Evolutionary conservation across 352 stramenopile genomes (phyloP).

Genomic region (Pythium biforme): DNA sequence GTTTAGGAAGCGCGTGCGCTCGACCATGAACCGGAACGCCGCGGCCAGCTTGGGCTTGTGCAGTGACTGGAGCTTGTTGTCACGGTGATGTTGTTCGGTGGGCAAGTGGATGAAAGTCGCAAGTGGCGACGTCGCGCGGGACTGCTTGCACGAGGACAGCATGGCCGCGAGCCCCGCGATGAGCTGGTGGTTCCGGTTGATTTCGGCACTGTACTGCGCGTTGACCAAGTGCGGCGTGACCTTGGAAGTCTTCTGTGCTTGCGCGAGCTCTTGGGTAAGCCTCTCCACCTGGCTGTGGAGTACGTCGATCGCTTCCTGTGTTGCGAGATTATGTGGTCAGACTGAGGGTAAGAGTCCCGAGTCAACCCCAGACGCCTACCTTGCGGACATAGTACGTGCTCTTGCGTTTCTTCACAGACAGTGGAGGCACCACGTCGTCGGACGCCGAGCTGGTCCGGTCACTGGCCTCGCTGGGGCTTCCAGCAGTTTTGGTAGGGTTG

Average conservation of each 20-base stretch:
- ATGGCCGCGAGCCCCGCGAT: constrained; percentile 4
- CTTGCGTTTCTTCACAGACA: constrained; percentile 16
- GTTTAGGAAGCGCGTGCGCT: constrained; percentile 9
- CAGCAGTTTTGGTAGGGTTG: not conserved
- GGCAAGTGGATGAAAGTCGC: constrained; percentile 8
- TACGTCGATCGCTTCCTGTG: not conserved
- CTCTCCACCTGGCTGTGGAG: not conserved
- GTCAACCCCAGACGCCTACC: not conserved
- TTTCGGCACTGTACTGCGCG: not conserved
- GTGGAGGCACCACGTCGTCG: not conserved
- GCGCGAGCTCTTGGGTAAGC: not conserved
- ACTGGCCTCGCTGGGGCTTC: not conserved
- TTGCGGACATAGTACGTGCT: constrained; percentile 21
- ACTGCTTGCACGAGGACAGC: constrained; percentile 1
- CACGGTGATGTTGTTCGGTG: not conserved
- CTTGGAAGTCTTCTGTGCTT: not conserved
- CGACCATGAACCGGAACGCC: constrained; percentile 9
- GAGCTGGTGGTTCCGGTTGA: not conserved
- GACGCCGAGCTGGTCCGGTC: not conserved
- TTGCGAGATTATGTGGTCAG: not conserved
- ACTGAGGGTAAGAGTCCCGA: not conserved
- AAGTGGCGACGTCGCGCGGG: not conserved
- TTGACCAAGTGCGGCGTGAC: not conserved
- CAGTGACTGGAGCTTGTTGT: not conserved
- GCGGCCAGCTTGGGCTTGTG: constrained; percentile 1